Percentiles rank a stretch among this genome's conserved stretches.
phyloP scores from a whole-genome alignment of 441 rosid genomes.

The Geranium incanum region DNA sequence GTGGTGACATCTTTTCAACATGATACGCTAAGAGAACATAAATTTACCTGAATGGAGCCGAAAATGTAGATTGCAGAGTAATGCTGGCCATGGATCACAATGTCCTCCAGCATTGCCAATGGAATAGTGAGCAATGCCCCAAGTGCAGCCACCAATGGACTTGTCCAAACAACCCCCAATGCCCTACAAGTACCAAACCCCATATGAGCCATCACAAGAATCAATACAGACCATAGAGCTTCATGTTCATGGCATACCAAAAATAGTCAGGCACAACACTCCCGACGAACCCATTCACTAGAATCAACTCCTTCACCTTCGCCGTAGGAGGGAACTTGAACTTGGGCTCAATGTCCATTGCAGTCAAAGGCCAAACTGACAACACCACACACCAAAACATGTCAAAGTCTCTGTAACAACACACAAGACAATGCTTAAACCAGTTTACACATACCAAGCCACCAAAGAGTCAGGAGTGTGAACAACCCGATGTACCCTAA shows the following conservation, averaged over 20 bases:
- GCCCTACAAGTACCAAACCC: conserved; percentile 21
- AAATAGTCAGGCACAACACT: conserved; percentile 36
- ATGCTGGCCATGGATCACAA: conserved; percentile 21
- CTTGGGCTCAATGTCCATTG: conserved; percentile 36
- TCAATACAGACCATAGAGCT: neutral
- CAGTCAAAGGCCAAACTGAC: conserved; percentile 41
- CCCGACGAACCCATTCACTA: conserved; percentile 36
- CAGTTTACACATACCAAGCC: conserved; percentile 35
- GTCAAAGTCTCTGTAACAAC: neutral
- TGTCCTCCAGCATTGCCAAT: conserved; percentile 29
- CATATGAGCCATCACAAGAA: neutral
- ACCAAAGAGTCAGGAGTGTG: conserved; percentile 34
- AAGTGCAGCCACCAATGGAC: conserved; percentile 28
- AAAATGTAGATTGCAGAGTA: conserved; percentile 20
- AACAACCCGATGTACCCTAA: conserved; percentile 38
- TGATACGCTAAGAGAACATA: neutral
- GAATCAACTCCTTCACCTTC: conserved; percentile 22
- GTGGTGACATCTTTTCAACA: neutral
- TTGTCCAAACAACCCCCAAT: conserved; percentile 31
- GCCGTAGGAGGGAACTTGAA: conserved; percentile 34
- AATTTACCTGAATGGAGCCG: conserved; percentile 23
- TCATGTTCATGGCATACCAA: conserved; percentile 22
- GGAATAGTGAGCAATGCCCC: conserved; percentile 31
- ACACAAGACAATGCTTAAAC: neutral
- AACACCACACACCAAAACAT: neutral